Evolutionary conservation across 768 basidiomycete species (phyloP).

Genomic region (Vararia minispora): DNA sequence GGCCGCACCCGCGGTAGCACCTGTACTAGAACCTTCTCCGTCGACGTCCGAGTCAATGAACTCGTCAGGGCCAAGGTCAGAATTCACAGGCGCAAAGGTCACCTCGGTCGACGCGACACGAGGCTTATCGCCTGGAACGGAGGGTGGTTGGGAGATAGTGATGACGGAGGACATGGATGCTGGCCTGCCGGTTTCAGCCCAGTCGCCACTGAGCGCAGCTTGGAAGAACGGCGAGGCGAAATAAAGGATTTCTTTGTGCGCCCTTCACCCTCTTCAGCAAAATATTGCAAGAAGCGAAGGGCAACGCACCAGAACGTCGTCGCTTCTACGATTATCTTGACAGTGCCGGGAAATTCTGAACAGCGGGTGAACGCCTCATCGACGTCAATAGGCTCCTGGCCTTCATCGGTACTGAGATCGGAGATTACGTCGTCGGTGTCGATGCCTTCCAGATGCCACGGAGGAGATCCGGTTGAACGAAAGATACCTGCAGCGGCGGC

Average conservation of each 20-base stretch:
- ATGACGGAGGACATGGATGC: slow-evolving; percentile 74
- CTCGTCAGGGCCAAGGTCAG: slow-evolving; percentile 36
- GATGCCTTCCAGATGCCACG: slow-evolving; percentile 69
- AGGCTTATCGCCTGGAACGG: slow-evolving; percentile 39
- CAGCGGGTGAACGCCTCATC: slow-evolving; percentile 68
- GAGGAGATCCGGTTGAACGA: slow-evolving; percentile 67
- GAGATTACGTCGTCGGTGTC: slow-evolving; percentile 59
- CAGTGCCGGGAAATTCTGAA: slow-evolving; percentile 66
- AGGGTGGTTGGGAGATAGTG: slow-evolving; percentile 70
- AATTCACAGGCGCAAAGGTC: slow-evolving; percentile 48
- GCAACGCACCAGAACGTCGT: slow-evolving; percentile 79
- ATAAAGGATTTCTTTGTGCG: slow-evolving; percentile 83
- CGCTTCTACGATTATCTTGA: slow-evolving; percentile 83
- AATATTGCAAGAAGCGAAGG: slow-evolving; percentile 7
- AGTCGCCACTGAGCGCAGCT: slow-evolving; percentile 80
- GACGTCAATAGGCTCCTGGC: slow-evolving; percentile 60
- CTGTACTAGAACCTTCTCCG: slow-evolving; percentile 18
- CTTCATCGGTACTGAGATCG: slow-evolving; percentile 55
- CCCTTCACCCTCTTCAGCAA: slow-evolving; percentile 34
- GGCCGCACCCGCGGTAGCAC: slow-evolving; percentile 20
- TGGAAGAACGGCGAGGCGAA: slow-evolving; percentile 96
- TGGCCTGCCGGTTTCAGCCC: slow-evolving; percentile 82
- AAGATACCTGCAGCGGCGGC: slow-evolving; percentile 81
- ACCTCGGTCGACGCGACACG: slow-evolving; percentile 38
- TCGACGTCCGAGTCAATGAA: slow-evolving; percentile 29